These are phyloP conservation scores for Suillus brevipes DNA, from an alignment of 768 basidiomycete species.

Conservation along the genomic window DNA sequence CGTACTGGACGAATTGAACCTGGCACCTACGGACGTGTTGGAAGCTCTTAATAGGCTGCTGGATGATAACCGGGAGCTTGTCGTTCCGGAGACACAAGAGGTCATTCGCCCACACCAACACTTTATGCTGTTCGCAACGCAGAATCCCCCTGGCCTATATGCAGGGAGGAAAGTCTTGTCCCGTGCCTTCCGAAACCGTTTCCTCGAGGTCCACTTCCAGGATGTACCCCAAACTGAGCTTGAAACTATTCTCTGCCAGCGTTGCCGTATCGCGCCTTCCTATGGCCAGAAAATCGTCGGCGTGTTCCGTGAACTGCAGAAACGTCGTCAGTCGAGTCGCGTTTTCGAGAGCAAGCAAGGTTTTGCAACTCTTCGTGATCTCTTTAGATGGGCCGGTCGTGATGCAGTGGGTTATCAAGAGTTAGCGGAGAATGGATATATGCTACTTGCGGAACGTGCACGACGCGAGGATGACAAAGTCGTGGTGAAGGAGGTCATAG, in stretches of 20 bases:
- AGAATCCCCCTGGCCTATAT: slow-evolving; percentile 95
- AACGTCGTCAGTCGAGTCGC: slow-evolving; percentile 83
- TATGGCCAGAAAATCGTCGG: slow-evolving; percentile 87
- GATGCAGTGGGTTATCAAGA: slow-evolving; percentile 90
- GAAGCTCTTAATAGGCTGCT: slow-evolving; percentile 95
- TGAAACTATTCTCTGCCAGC: slow-evolving; percentile 89
- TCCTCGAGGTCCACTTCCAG: slow-evolving; percentile 95
- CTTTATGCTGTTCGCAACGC: slow-evolving; percentile 98
- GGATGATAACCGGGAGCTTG: slow-evolving; percentile 95
- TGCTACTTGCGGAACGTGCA: slow-evolving; percentile 92
- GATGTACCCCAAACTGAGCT: slow-evolving; percentile 94
- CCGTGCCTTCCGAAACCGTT: slow-evolving; percentile 94
- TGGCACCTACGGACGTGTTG: slow-evolving; percentile 96
- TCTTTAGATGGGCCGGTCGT: slow-evolving; percentile 96
- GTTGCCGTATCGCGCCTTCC: slow-evolving; percentile 91
- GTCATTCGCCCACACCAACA: slow-evolving; percentile 90
- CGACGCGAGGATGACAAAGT: slow-evolving; percentile 82
- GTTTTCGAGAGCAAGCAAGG: slow-evolving; percentile 98
- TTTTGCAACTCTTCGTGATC: slow-evolving; percentile 93
- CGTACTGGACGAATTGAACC: slow-evolving; percentile 94
- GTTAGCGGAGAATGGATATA: slow-evolving; percentile 94
- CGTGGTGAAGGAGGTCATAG: slow-evolving; percentile 91
- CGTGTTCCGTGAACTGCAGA: slow-evolving; percentile 92
- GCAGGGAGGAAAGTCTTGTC: slow-evolving; percentile 94
- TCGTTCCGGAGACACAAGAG: slow-evolving; percentile 96